Evolutionary conservation across 164 flowering plant genomes (phyloP).

Genomic region (Magnolia changhungtana): DNA sequence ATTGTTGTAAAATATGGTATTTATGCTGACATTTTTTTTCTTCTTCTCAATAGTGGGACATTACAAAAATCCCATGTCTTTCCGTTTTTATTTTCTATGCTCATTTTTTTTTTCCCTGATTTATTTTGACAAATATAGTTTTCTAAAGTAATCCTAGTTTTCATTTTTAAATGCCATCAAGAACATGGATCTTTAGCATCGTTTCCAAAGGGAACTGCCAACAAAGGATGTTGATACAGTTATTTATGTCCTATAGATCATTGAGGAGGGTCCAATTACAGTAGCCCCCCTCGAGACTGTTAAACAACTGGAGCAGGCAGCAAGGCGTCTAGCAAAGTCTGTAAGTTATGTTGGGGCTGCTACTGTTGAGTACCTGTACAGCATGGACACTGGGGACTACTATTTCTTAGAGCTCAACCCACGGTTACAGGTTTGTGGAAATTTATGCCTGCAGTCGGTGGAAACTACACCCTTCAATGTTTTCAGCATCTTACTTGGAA

Average conservation of each 20-base stretch:
- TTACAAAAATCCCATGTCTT: not conserved
- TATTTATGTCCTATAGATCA: slow-evolving; percentile 50
- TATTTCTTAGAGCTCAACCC: slow-evolving; percentile 97
- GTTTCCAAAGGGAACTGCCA: not conserved
- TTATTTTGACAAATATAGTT: not conserved
- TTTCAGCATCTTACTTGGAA: not conserved
- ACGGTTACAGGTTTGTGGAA: slow-evolving; percentile 72
- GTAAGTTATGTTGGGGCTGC: slow-evolving; percentile 99
- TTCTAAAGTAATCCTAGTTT: not conserved
- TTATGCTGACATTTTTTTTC: not conserved
- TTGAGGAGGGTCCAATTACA: slow-evolving; percentile 99
- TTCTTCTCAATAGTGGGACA: not conserved
- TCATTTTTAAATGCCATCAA: not conserved
- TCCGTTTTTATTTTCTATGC: not conserved
- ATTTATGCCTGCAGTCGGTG: not conserved
- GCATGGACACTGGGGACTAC: slow-evolving; percentile 99
- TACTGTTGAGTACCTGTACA: slow-evolving; percentile 94
- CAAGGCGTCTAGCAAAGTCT: slow-evolving; percentile 92
- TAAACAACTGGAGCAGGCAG: slow-evolving; percentile 92
- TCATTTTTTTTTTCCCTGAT: not conserved
- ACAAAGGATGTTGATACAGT: not conserved
- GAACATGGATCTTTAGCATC: not conserved
- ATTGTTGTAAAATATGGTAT: not conserved
- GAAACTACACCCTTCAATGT: not conserved
- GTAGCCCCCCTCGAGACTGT: slow-evolving; percentile 84